Percentiles rank a stretch among this genome's conserved stretches.
phyloP scores from a whole-genome alignment of 805 yeast genomes.

The Priceomyces fermenticarens region DNA sequence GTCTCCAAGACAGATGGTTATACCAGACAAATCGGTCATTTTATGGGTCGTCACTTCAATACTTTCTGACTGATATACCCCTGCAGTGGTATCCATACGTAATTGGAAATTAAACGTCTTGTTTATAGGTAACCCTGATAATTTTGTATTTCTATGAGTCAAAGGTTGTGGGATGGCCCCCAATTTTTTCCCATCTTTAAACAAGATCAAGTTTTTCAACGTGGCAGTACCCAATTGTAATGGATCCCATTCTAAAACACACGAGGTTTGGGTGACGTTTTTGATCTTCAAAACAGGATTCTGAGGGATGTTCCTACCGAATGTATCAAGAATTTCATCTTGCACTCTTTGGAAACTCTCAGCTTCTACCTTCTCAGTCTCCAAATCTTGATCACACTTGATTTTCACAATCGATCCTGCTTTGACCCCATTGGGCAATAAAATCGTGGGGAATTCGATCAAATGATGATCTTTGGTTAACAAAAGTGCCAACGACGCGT shows the following conservation, averaged over 20 bases:
- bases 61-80: conserved; percentile 67
- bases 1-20: conserved; percentile 86
- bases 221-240: conserved; percentile 79
- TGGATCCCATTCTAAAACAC: conserved; percentile 93
- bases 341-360: conserved; percentile 63
- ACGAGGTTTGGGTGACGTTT: conserved; percentile 90
- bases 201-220: conserved; percentile 71
- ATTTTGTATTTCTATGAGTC: conserved; percentile 74
- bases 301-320: conserved; percentile 71
- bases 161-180: conserved; percentile 84
- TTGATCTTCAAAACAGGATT: conserved; percentile 65
- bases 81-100: conserved; percentile 84
- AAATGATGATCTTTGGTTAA: conserved; percentile 90
- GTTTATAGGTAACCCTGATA: conserved; percentile 89
- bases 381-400: conserved; percentile 73
- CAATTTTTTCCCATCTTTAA: conserved; percentile 68
- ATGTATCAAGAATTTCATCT: conserved; percentile 65
- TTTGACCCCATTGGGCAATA: conserved; percentile 83
- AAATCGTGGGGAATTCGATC: conserved; percentile 93
- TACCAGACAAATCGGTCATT: conserved; percentile 93
- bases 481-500: conserved; percentile 88
- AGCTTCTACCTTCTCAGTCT: conserved; percentile 60
- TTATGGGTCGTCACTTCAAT: conserved; percentile 81
- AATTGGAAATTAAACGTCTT: conserved; percentile 76
- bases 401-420: conserved; percentile 92